These are phyloP conservation scores for Cryptococcus wingfieldii DNA, from an alignment of 1,284 basidiomycete genomes.

Conservation along the genomic window DNA sequence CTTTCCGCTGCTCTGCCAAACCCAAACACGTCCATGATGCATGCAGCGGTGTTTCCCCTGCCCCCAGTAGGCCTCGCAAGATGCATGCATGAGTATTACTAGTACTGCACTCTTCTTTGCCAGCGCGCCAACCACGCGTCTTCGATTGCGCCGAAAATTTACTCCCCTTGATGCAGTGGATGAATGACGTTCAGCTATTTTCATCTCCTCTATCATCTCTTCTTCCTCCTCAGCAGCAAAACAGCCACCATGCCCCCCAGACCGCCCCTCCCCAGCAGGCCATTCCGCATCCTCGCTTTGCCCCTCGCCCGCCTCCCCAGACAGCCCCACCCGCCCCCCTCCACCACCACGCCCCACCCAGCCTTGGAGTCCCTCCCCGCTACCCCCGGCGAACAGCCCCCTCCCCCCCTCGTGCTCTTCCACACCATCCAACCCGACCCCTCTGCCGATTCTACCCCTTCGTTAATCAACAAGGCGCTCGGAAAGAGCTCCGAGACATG, in stretches of 20 bases:
- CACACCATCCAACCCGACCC: slow-evolving; percentile 18
- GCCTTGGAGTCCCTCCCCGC: neutral
- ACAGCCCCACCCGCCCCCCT: slow-evolving; percentile 2
- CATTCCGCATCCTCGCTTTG: slow-evolving; percentile 17
- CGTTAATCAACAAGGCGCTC: slow-evolving; percentile 17
- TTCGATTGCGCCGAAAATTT: neutral
- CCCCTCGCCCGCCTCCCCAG: slow-evolving; percentile 14
- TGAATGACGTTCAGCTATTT: neutral
- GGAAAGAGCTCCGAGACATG: slow-evolving; percentile 39
- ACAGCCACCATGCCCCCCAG: slow-evolving; percentile 10
- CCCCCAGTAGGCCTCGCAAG: no score
- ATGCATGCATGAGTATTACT: no score
- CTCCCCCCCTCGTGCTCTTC: neutral
- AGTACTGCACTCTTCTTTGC: neutral
- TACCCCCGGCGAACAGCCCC: neutral
- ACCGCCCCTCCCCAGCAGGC: slow-evolving; percentile 1
- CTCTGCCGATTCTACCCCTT: neutral
- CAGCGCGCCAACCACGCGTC: neutral
- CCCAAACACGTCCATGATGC: no score
- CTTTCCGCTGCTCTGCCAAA: no score
- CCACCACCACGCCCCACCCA: neutral
- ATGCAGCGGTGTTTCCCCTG: no score
- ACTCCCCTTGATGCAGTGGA: neutral
- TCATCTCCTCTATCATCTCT: neutral
- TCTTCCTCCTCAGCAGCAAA: neutral